Evolutionary conservation across 1,284 basidiomycete genomes (phyloP), one percentile per base, ranked within the genome.

Genomic region (Bondarzewia mesenterica): DNA sequence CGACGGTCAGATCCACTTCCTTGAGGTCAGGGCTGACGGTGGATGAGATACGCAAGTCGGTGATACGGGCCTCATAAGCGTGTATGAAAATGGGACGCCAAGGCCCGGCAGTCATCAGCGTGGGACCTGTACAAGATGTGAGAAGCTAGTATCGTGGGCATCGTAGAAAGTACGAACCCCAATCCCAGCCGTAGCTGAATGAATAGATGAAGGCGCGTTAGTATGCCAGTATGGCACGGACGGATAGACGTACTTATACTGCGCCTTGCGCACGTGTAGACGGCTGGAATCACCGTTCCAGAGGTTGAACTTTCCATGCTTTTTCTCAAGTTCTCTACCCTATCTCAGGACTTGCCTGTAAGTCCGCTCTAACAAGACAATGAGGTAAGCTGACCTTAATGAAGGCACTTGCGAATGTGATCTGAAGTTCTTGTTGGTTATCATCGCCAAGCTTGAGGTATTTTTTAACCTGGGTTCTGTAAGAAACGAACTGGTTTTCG

Each of bases 271-370:
- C 39, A 93, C 85, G 60, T 93, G 88, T 21, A 93, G 69, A 37
- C 92, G 78, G 56, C 85, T 88, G 0, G 87, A 82, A 61, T 93
- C 89, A 5, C 92, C 92, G 59, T 94, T 94, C 91, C 88, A 92
- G 3, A 86, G 68, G 2, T 72, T 64, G 32, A 77, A 61, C 60
- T 82, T 85, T 6, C 71, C 74, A 50, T 84, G 69, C 44, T 72
- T 56, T 55, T 80, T 77, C 58, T 89, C 85, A 3, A 85, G 64
- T 48, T 75, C 77, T 54, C 80, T 75, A 39, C 84, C 85, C 80
- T 85, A 46, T 5, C 44, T 15, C 27, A 39, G 12, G 42, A 39
- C 47, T 36, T 32, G 20, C 20, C 12, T 6, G 10, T 18, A 18
- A 40, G 7, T 40, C 38, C 38, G 38, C 16, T 18, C 10, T 32